Conservation (phyloP, 2,329 filamentous ascomycete genomes). For the Polychaeton citri region DNA sequence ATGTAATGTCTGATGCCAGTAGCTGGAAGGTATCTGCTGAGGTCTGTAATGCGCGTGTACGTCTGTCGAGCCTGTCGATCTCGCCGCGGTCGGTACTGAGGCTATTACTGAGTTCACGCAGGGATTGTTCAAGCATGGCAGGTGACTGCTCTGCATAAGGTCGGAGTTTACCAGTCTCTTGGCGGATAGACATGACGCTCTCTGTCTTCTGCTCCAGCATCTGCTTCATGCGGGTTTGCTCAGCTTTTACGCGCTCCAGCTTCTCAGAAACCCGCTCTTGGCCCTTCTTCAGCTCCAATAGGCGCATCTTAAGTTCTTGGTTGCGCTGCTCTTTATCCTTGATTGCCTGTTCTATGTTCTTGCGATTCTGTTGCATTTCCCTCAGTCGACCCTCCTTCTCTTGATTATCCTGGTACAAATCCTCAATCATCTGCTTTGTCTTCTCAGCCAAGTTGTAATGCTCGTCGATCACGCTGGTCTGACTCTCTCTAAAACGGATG, state of each 20-base stretch:
- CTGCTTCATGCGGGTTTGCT: slow-evolving; percentile 63
- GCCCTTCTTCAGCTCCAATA: slow-evolving; percentile 66
- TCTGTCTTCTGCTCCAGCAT: slow-evolving; percentile 60
- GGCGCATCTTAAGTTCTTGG: slow-evolving; percentile 68
- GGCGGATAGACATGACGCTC: slow-evolving; percentile 55
- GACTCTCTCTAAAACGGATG: slow-evolving; percentile 87
- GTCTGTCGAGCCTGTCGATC: slow-evolving; percentile 76
- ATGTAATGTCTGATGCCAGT: slow-evolving; percentile 71
- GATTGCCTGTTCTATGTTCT: slow-evolving; percentile 67
- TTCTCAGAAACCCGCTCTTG: slow-evolving; percentile 75
- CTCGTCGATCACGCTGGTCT: slow-evolving; percentile 78
- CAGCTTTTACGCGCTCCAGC: slow-evolving; percentile 68
- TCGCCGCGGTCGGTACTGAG: slow-evolving; percentile 66
- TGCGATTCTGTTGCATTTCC: slow-evolving; percentile 68
- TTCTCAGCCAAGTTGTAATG: slow-evolving; percentile 85
- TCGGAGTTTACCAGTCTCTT: slow-evolving; percentile 77
- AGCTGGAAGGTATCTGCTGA: slow-evolving; percentile 80
- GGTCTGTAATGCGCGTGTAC: slow-evolving; percentile 80
- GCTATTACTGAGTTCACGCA: slow-evolving; percentile 70
- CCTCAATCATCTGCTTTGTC: slow-evolving; percentile 77
- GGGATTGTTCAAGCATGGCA: slow-evolving; percentile 62
- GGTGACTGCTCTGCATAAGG: slow-evolving; percentile 90
- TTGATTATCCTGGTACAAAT: slow-evolving; percentile 73
- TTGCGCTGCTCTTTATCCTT: slow-evolving; percentile 76
- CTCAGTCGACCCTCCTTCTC: slow-evolving; percentile 68